Evolutionary conservation across 495 filamentous ascomycete species (phyloP).

Genomic region (Aspergillus diversus): DNA sequence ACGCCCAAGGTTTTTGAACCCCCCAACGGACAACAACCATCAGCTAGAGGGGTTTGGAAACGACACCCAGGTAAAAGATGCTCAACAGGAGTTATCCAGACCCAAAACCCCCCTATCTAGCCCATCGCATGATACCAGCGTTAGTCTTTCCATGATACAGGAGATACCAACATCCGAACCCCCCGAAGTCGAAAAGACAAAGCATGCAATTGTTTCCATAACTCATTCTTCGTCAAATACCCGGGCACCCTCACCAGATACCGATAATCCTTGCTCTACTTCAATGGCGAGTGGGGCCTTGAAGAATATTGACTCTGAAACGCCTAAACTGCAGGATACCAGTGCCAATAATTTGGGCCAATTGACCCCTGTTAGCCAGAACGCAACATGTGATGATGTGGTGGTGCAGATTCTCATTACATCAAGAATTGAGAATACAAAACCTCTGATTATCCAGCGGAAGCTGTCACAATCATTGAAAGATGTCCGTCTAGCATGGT

Average conservation of each 20-base stretch:
- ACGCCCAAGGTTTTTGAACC: slow-evolving; percentile 16
- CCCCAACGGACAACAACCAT: background rate
- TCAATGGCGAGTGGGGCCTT: too few species aligned
- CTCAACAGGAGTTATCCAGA: too few species aligned
- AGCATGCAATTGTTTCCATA: too few species aligned
- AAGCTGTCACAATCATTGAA: slow-evolving; percentile 65
- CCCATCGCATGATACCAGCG: too few species aligned
- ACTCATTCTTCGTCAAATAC: too few species aligned
- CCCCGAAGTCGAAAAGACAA: background rate
- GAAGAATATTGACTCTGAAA: too few species aligned
- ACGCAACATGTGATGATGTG: slow-evolving; percentile 34
- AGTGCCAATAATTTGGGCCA: too few species aligned
- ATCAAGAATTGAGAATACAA: slow-evolving; percentile 63
- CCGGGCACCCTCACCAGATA: too few species aligned
- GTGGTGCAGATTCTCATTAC: slow-evolving; percentile 74
- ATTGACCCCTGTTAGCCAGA: background rate
- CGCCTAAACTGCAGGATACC: too few species aligned
- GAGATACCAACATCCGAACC: slow-evolving; percentile 1
- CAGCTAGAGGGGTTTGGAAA: background rate
- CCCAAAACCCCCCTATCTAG: too few species aligned
- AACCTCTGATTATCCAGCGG: slow-evolving; percentile 67
- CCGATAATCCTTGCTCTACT: too few species aligned
- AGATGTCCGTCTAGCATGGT: slow-evolving; percentile 72
- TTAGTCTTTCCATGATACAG: background rate
- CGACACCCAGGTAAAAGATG: slow-evolving; percentile 2